Percentiles rank a stretch among this genome's conserved stretches.
Conservation (phyloP, 768 basidiomycete genomes). For the Kwoniella dendrophila region DNA sequence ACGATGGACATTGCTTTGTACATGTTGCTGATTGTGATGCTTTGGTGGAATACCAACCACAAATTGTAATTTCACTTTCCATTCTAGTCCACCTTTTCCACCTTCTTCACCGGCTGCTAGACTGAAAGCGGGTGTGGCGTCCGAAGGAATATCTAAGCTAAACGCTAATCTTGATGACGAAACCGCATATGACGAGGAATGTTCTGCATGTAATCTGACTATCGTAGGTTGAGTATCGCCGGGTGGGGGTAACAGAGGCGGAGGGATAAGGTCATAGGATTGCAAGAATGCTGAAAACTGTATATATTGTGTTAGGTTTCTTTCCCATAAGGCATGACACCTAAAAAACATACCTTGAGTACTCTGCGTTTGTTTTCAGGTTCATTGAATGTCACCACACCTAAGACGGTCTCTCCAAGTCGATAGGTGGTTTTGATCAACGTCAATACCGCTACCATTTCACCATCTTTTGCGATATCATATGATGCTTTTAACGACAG, state of each 20-base stretch:
- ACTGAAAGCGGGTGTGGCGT: constrained; percentile 83
- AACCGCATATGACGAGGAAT: constrained; percentile 73
- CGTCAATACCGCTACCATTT: constrained; percentile 84
- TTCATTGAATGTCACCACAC: constrained; percentile 84
- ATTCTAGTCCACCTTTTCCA: constrained; percentile 73
- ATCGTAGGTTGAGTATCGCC: constrained; percentile 59
- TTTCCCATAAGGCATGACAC: not conserved
- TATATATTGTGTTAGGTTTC: constrained; percentile 2
- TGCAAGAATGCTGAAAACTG: constrained; percentile 88
- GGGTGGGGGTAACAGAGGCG: constrained; percentile 63
- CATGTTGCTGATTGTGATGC: constrained; percentile 1
- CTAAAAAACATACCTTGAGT: constrained; percentile 66
- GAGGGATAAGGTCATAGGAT: constrained; percentile 71
- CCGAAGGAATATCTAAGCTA: constrained; percentile 86
- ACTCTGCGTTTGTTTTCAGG: constrained; percentile 72
- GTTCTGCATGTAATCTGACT: constrained; percentile 79
- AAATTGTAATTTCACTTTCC: constrained; percentile 83
- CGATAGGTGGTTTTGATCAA: constrained; percentile 89
- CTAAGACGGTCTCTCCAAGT: constrained; percentile 87
- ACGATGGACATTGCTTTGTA: constrained; percentile 3
- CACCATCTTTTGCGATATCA: constrained; percentile 91
- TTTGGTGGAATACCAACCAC: constrained; percentile 68
- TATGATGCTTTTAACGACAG: constrained; percentile 69
- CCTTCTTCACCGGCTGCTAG: constrained; percentile 61
- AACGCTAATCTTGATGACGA: constrained; percentile 79